Evolutionary conservation across 1,284 basidiomycete genomes (phyloP).

Genomic region (Termitomyces sp.): DNA sequence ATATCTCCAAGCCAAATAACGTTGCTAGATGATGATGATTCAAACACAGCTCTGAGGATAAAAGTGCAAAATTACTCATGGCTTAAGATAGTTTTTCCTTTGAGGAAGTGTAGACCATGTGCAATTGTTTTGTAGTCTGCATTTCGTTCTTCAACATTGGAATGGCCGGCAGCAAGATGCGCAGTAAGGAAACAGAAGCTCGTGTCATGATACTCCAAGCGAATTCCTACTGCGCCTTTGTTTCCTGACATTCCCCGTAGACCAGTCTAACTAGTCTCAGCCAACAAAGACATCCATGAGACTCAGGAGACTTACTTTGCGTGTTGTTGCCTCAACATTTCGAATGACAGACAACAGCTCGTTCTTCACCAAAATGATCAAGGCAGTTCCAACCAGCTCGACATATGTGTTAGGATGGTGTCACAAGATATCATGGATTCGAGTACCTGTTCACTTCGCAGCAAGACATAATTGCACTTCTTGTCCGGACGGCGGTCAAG

Average conservation of each 20-base stretch:
- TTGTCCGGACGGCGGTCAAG: slow-evolving; percentile 67
- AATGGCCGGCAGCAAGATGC: slow-evolving; percentile 92
- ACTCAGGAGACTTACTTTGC: slow-evolving; percentile 59
- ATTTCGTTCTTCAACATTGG: slow-evolving; percentile 87
- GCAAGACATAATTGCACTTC: slow-evolving; percentile 73
- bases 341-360: slow-evolving; percentile 76
- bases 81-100: slow-evolving; percentile 82
- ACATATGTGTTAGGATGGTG: not conserved
- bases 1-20: slow-evolving; percentile 93
- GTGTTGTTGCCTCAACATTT: slow-evolving; percentile 86
- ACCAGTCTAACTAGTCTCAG: slow-evolving; percentile 57
- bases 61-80: slow-evolving; percentile 68
- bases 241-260: slow-evolving; percentile 96
- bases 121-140: slow-evolving; percentile 89
- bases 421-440: not conserved
- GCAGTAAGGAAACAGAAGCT: slow-evolving; percentile 94
- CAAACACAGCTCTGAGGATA: not conserved
- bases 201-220: slow-evolving; percentile 87
- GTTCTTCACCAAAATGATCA: slow-evolving; percentile 81
- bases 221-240: slow-evolving; percentile 92
- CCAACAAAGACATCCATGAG: not conserved
- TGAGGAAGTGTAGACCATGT: slow-evolving; percentile 78
- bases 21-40: slow-evolving; percentile 45
- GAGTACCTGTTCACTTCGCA: slow-evolving; percentile 85
- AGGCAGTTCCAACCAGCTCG: slow-evolving; percentile 90